Conservation (phyloP, 1,284 basidiomycete genomes). For the Anthracocystis walkeri region DNA sequence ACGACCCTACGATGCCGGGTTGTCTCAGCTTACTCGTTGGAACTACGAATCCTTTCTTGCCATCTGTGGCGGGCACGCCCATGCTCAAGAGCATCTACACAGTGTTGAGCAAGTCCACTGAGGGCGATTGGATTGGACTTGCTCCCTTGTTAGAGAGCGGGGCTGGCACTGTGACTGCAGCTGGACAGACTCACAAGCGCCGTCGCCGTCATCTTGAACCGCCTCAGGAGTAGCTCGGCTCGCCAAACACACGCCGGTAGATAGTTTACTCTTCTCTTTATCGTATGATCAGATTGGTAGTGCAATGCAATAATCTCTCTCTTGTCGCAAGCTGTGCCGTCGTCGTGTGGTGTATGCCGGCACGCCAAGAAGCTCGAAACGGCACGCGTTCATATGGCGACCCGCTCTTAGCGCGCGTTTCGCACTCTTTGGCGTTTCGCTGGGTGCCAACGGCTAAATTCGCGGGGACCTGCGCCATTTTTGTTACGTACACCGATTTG, state of each 20-base stretch:
- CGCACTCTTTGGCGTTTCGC: not conserved
- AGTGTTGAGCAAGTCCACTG: slow-evolving; percentile 18
- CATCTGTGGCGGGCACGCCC: slow-evolving; percentile 33
- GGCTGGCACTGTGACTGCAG: not conserved
- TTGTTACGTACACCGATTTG: slow-evolving; percentile 7
- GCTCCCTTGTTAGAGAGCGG: slow-evolving; percentile 16
- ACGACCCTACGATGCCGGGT: slow-evolving; percentile 36
- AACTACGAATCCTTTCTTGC: slow-evolving; percentile 33
- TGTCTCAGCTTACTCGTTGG: slow-evolving; percentile 39
- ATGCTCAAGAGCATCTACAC: slow-evolving; percentile 43
- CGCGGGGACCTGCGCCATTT: not conserved
- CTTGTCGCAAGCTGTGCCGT: no score
- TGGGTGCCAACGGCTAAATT: not conserved
- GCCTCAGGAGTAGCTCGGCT: no score
- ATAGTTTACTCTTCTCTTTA: no score
- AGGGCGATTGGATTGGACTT: slow-evolving; percentile 37
- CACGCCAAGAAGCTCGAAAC: not conserved
- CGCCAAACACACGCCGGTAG: no score
- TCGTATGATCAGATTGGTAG: no score
- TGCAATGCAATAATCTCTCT: no score
- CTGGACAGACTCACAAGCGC: not conserved
- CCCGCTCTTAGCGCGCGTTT: not conserved
- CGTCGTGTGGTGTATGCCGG: no score
- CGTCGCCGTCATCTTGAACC: not conserved
- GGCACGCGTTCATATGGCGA: not conserved